Base-by-base conservation (phyloP, 306 rosid species). In the Citrullus mucosospermus region DNA sequence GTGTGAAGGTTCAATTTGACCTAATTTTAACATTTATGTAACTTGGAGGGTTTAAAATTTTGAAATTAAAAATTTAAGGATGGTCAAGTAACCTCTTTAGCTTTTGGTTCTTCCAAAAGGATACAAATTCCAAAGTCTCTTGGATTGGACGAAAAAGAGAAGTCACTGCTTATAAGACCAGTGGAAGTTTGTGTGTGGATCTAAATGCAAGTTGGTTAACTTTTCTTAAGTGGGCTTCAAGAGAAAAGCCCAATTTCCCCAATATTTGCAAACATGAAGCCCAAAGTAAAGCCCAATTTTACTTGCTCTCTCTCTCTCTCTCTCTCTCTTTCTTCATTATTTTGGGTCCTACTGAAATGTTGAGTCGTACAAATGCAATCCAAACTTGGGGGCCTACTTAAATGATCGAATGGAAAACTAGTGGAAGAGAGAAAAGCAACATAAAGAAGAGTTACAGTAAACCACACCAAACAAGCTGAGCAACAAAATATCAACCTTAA, bases 391-490 rank as follows among this genome's bases (percentile, higher is more conserved):
- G 46, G 8, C 60, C 77, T 30, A 81, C 11, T 54, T 75, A 11
- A 38, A 43, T 66, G 62, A 68, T 66, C 53, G 61, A 68, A 50
- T 54, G 34, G 22, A 2, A 81, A 48, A 77, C 75, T 28, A 84
- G 80, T 77, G 78, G 75, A 68, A 67, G 78, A 78, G 82, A 83
- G 57, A n/a, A 79, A 62, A 36, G 38, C 63, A 54, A 41, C 43
- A 60, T 69, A 62, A 80, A 82, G 85, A 79, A 66, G 80, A 57
- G 80, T 72, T 69, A 79, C 82, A 76, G 80, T 80, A 8, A 48
- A 56, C 25, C 43, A 75, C 76, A 48, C 80, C 82, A 57, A 74
- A 55, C 72, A 58, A 75, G 5, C 46, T 0, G 36, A 15, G 28
- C 79, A 57, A 36, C 79, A 58, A 77, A 56, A 60, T 58, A 59